Percentiles rank a stretch among this genome's conserved stretches.
Conservation (phyloP, 805 yeast species). For the Candida taoyuanica region DNA sequence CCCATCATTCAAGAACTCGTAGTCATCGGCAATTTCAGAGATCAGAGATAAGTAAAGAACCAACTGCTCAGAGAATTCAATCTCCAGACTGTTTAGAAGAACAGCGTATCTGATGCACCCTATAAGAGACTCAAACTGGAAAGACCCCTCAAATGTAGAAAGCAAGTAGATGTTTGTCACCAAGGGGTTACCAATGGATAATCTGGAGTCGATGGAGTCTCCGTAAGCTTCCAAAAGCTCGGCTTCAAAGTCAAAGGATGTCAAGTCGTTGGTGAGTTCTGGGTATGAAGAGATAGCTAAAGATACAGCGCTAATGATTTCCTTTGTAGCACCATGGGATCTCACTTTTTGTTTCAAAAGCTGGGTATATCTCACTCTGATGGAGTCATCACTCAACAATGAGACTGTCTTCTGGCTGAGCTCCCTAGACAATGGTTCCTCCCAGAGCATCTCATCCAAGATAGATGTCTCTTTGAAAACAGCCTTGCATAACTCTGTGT, state of each 20-base stretch:
- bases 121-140: slow-evolving; percentile 15
- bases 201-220: slow-evolving; percentile 30
- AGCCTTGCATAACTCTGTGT: slow-evolving; percentile 11
- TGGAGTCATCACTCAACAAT: slow-evolving; percentile 3
- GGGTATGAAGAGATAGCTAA: slow-evolving; percentile 18
- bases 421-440: slow-evolving; percentile 1
- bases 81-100: slow-evolving; percentile 23
- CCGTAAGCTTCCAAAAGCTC: slow-evolving; percentile 28
- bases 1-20: slow-evolving; percentile 28
- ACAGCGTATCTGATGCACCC: slow-evolving; percentile 23
- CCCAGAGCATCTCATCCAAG: slow-evolving; percentile 14
- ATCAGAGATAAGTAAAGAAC: slow-evolving; percentile 30
- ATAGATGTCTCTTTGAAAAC: slow-evolving; percentile 14
- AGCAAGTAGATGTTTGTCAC: slow-evolving; percentile 35
- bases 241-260: slow-evolving; percentile 13
- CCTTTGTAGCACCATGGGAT: slow-evolving; percentile 2
- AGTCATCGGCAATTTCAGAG: slow-evolving; percentile 36
- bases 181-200: slow-evolving; percentile 46
- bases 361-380: slow-evolving; percentile 8
- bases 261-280: slow-evolving; percentile 2
- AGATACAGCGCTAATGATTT: slow-evolving; percentile 7
- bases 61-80: slow-evolving; percentile 13
- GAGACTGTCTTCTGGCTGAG: slow-evolving; percentile 7
- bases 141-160: slow-evolving; percentile 4
- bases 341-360: slow-evolving; percentile 7